phyloP scores from a whole-genome alignment of 2,329 filamentous ascomycete species.

The Herpotrichia juniperi region DNA sequence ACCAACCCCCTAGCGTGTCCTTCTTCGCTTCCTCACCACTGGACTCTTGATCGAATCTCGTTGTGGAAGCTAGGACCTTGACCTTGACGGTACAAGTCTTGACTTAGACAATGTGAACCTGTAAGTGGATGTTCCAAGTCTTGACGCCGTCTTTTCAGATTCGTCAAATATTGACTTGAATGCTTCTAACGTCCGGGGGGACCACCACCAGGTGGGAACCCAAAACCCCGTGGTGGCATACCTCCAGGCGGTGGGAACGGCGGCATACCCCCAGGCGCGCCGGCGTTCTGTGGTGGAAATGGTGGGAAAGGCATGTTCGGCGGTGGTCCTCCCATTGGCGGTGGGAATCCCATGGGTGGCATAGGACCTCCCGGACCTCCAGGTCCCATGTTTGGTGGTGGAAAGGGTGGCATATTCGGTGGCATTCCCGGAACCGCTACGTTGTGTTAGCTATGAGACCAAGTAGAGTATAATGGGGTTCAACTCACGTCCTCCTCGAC shows the following conservation, averaged over 20 bases:
- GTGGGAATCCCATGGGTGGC: constrained; percentile 16
- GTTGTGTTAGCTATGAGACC: constrained; percentile 10
- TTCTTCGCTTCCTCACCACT: no score
- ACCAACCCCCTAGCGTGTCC: no score
- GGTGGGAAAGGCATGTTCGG: constrained; percentile 37
- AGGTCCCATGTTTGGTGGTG: constrained; percentile 36
- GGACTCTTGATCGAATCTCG: no score
- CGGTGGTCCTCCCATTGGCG: constrained; percentile 22
- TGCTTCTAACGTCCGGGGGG: constrained; percentile 4
- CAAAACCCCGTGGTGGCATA: constrained; percentile 26
- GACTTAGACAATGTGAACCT: no score
- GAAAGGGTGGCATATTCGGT: constrained; percentile 31
- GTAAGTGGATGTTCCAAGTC: no score
- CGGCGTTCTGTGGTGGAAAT: constrained; percentile 16
- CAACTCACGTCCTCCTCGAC: constrained; percentile 47
- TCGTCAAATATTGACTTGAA: no score
- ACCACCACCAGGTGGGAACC: not conserved
- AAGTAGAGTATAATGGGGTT: constrained; percentile 36
- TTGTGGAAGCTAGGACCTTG: no score
- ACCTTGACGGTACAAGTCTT: no score
- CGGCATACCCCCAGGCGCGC: constrained; percentile 43
- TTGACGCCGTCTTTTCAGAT: no score
- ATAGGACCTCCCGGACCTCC: constrained; percentile 23
- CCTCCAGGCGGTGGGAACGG: constrained; percentile 48
- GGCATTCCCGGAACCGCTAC: constrained; percentile 29